Conservation (phyloP, 768 basidiomycete genomes). For the Termitomyces sp. region DNA sequence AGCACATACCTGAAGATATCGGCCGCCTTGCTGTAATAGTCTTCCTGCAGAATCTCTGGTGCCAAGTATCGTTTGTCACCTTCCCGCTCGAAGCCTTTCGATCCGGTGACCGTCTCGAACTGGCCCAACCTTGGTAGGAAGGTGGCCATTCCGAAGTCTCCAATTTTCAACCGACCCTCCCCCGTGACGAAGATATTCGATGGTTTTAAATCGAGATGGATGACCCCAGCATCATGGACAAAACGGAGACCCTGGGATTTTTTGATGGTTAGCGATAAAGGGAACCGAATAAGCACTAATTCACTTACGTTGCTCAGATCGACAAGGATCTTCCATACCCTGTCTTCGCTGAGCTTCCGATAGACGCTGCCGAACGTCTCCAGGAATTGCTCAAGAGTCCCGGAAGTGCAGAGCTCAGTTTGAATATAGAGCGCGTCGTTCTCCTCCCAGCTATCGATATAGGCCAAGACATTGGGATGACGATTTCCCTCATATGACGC, state of each 20-base stretch:
- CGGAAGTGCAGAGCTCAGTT: constrained; percentile 91
- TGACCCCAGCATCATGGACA: constrained; percentile 83
- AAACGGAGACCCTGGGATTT: constrained; percentile 72
- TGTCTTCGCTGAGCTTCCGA: constrained; percentile 83
- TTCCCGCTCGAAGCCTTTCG: constrained; percentile 80
- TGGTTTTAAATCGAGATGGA: constrained; percentile 97
- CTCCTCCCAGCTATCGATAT: constrained; percentile 96
- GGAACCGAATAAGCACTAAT: constrained; percentile 24
- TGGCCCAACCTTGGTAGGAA: constrained; percentile 67
- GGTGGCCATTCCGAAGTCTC: constrained; percentile 99
- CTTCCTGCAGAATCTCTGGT: constrained; percentile 84
- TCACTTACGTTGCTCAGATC: constrained; percentile 83
- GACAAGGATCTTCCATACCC: constrained; percentile 93
- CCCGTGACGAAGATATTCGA: constrained; percentile 92
- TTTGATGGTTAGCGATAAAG: constrained; percentile 23
- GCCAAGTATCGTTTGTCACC: constrained; percentile 98
- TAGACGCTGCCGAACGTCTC: constrained; percentile 86
- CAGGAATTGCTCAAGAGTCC: constrained; percentile 88
- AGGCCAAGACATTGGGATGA: constrained; percentile 83
- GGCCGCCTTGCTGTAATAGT: constrained; percentile 87
- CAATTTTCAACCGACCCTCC: constrained; percentile 90
- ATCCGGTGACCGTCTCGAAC: constrained; percentile 22
- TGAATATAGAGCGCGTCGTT: constrained; percentile 84
- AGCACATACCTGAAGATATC: constrained; percentile 90
- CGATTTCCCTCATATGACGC: constrained; percentile 34